Evolutionary conservation across 1,139 yeast genomes (phyloP), one percentile per base, ranked within the genome.

Genomic region (Suhomyces bolitotheri): DNA sequence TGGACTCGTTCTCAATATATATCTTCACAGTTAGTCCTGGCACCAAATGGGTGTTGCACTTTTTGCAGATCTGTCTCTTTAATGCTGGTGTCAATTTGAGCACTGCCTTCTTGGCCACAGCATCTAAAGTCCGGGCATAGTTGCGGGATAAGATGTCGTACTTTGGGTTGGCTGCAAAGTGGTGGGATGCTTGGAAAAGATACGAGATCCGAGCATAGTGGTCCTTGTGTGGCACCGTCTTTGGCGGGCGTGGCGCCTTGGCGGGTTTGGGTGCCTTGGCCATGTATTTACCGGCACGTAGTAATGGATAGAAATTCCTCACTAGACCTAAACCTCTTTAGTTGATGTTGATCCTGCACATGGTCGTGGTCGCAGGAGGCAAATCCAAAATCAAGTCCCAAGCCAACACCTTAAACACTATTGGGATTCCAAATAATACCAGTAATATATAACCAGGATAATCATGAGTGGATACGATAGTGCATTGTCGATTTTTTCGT

Each of bases 401-500:
- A n/a, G n/a, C n/a, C n/a, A n/a, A n/a, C n/a, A n/a, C n/a, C n/a
- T n/a, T n/a, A n/a, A n/a, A n/a, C n/a, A n/a, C n/a, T n/a, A n/a
- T n/a, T 20, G 24, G 14, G 21, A 20, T 20, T 20, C 30, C 11
- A 20, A 20, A 7, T 19, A 10, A 19, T 16, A 30, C 27, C n/a
- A 17, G 5, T 19, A 7, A 15, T 16, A 16, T 11, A 5, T 12
- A 11, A 17, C 9, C 26, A 16, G 11, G 12, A 22, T 16, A 34
- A 46, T 33, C 39, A 87, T 92, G 98, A 87, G 97, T 76, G 97
- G 98, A 45, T 92, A 92, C 96, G 98, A 92, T 67, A 82, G 98
- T 77, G 98, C 98, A 43, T 78, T 92, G 56, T 90, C 97, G 42
- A 95, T 92, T 63, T 92, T 92, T 70, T 88, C 96, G 85, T 84